Evolutionary conservation across 192 early-diverging fungal genomes (phyloP), one percentile per base, ranked within the genome.

Genomic region (Coemansia sp.): DNA sequence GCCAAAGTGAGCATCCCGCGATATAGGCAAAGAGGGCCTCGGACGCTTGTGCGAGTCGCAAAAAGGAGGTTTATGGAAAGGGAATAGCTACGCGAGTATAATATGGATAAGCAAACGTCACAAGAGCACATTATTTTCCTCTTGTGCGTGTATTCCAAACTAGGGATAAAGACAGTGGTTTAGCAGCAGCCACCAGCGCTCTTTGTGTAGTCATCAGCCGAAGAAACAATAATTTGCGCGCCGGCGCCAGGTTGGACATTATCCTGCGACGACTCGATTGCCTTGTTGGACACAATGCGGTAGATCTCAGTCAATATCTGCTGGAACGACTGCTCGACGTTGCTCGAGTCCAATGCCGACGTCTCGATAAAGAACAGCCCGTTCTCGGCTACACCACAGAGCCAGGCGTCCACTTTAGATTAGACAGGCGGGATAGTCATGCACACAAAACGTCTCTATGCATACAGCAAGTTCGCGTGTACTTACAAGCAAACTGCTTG

Each of bases 331-430:
- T 90, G 83, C 74, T 98, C 97, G 50, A 98, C 95, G 72, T 98
- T 98, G 83, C 86, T 94, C 17, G 90, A 84, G 68, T 98, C 95
- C 80, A 98, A 82, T 15, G 97, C 97, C 22, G 97, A 98, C 6
- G 97, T 98, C 76, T 99, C 97, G 58, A 99, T 99, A 71, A 99
- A 99, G 27, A 91, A 93, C 44, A 99, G 80, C 12, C 86, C 89
- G 65, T 98, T 97, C 70, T 97, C 95, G 41, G 90, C 71, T 70
- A 71, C 40, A 68, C 82, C 90, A 61, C 8, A 14, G 27, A 15
- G 14, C 24, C 10, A 22, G 8, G 24, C 24, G 43, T 4, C 22
- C 9, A 46, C 10, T 3, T 2, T 11, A 26, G 21, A 26, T 48
- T 48, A 48, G 44, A 27, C 22, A 48, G 27, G 44, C 44, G 27